Conservation (phyloP, 495 filamentous ascomycete species). For the Penicillium crystallinum region DNA sequence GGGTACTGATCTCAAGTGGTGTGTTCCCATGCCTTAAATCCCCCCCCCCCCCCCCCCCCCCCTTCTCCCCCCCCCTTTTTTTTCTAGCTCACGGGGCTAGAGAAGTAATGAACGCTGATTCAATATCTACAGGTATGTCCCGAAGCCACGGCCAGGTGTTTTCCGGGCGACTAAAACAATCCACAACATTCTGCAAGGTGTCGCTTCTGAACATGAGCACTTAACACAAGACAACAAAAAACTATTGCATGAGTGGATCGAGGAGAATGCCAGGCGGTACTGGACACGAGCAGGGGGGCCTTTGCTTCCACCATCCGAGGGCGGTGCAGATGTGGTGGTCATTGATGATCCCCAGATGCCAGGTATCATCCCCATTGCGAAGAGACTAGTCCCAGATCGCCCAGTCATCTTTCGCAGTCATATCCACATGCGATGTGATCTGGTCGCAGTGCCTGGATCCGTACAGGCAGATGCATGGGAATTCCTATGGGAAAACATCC, state of each 20-base stretch:
- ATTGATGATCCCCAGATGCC: constrained; percentile 92
- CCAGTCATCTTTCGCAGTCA: constrained; percentile 78
- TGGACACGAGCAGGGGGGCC: constrained; percentile 70
- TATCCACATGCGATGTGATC: constrained; percentile 78
- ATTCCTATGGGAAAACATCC: constrained; percentile 69
- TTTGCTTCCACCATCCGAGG: constrained; percentile 57
- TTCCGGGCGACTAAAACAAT: constrained; percentile 87
- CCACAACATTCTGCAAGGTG: constrained; percentile 90
- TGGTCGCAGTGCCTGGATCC: constrained; percentile 54
- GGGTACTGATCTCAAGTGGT: constrained; percentile 73
- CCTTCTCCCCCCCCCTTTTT: too few species aligned
- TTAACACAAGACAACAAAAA: constrained; percentile 56
- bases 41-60: too few species aligned
- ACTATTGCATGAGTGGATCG: constrained; percentile 64
- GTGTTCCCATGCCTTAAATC: constrained; percentile 28
- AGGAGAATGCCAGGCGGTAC: constrained; percentile 70
- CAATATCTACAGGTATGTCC: constrained; percentile 53
- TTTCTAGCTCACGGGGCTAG: neutral
- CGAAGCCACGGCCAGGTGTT: constrained; percentile 76
- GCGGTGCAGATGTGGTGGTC: constrained; percentile 75
- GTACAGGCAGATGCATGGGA: constrained; percentile 74
- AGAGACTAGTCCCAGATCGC: constrained; percentile 61
- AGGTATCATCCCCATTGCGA: constrained; percentile 70
- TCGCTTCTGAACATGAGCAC: constrained; percentile 57
- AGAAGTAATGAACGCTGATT: neutral